Evolutionary conservation across 495 filamentous ascomycete species (phyloP).

Genomic region (Neurospora discreta): DNA sequence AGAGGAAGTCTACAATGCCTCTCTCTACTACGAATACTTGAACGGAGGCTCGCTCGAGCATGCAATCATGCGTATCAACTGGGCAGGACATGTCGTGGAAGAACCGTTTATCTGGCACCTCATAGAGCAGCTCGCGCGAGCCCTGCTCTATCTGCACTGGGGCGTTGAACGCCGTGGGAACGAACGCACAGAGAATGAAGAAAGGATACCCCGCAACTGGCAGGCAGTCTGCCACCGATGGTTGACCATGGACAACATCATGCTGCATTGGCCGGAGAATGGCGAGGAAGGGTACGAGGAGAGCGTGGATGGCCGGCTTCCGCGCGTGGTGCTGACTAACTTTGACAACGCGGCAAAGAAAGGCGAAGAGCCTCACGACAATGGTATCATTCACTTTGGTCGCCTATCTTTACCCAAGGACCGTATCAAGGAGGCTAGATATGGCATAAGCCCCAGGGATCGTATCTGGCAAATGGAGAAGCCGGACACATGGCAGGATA

Average conservation of each 20-base stretch:
- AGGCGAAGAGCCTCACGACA: background rate
- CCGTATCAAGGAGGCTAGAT: background rate
- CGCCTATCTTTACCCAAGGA: background rate
- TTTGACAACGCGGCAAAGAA: background rate
- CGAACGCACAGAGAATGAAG: background rate
- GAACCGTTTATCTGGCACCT: conserved; percentile 12
- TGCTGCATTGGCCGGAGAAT: background rate
- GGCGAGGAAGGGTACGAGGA: background rate
- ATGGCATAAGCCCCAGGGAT: background rate
- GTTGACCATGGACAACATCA: background rate
- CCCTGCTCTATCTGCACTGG: conserved; percentile 3
- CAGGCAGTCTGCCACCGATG: background rate
- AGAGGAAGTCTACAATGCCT: background rate
- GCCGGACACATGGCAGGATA: background rate
- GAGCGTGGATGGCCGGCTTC: background rate
- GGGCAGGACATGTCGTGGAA: background rate
- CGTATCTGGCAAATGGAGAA: background rate
- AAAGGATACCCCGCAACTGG: background rate
- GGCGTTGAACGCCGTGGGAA: background rate
- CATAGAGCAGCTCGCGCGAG: conserved; percentile 4
- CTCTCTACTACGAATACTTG: conserved; percentile 4
- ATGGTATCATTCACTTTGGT: background rate
- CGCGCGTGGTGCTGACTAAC: background rate
- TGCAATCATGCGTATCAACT: conserved; percentile 2
- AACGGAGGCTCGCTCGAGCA: conserved; percentile 7